Evolutionary conservation across 23 red algal species (phyloP), one percentile per base, ranked within the genome.

Genomic region (Chondrus crispus): DNA sequence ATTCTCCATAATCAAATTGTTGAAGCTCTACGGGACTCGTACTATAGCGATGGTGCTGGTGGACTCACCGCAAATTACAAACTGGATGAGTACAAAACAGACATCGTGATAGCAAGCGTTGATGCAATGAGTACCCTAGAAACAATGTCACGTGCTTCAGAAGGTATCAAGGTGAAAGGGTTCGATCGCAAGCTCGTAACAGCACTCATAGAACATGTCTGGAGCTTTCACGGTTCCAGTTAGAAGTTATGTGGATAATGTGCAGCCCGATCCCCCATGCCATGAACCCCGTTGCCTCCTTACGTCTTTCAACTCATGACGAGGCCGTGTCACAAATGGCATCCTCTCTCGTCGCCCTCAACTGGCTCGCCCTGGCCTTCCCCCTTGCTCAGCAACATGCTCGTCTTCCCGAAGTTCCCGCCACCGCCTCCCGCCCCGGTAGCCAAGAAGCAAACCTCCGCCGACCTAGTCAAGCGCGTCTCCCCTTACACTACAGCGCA

Each of bases 271-370:
- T n/a, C n/a, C n/a, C n/a, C n/a, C 85, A 51, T 89, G 85, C 85
- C 73, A 89, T 89, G 85, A 89, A 89, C 85, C 85, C 85, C 48
- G 70, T 89, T 70, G 85, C 30, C 58, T 77, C 85, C 70, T 51
- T 89, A 36, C 66, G 78, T 70, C 71, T 89, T 42, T 68, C 85
- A 12, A 89, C 85, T 43, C 69, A 89, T 89, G 85, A 89, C 49
- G 85, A 89, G 62, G 85, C 68, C 36, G 70, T 89, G 50, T 68
- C 70, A 47, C 68, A 68, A 30, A 89, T 89, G 46, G 66, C 70
- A 13, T 46, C 41, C 42, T 89, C 58, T 19, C 73, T 48, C 32
- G 50, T 89, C 42, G 85, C 85, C 3, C 9, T 80, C 7, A 70
- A 89, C 73, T 89, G 85, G 85, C 73, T 89, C 38, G 64, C 85